A percentile compares a stretch with the other conserved stretches of the same genome.
Conservation (phyloP, 192 early-diverging fungal species). For the Piromyces finnis region DNA sequence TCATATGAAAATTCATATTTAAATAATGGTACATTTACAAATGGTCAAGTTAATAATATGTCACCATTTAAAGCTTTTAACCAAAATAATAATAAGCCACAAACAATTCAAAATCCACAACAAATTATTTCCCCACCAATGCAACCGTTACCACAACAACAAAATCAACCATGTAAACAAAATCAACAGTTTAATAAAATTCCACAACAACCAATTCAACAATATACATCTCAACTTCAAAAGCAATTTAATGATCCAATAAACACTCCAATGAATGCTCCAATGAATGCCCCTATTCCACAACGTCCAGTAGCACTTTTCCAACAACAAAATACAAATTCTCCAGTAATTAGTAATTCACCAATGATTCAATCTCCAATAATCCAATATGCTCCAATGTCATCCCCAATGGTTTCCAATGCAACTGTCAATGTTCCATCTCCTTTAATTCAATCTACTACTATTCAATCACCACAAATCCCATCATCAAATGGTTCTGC, state of each 20-base stretch:
- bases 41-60: neutral
- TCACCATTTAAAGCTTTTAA: neutral
- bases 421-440: neutral
- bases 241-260: neutral
- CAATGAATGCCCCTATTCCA: neutral
- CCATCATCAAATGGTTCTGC: neutral
- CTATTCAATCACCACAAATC: neutral
- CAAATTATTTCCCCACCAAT: neutral
- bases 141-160: neutral
- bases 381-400: neutral
- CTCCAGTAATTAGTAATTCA: neutral
- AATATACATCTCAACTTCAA: neutral
- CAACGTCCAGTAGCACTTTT: neutral
- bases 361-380: neutral
- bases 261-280: neutral
- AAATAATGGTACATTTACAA: neutral
- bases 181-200: neutral
- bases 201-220: neutral
- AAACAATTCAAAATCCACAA: neutral
- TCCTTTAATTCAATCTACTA: neutral
- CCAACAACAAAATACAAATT: neutral
- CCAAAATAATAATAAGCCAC: neutral
- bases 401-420: neutral
- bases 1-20: neutral
- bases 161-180: neutral